Conservation (phyloP, 768 basidiomycete genomes). For the Clavaria fumosa region DNA sequence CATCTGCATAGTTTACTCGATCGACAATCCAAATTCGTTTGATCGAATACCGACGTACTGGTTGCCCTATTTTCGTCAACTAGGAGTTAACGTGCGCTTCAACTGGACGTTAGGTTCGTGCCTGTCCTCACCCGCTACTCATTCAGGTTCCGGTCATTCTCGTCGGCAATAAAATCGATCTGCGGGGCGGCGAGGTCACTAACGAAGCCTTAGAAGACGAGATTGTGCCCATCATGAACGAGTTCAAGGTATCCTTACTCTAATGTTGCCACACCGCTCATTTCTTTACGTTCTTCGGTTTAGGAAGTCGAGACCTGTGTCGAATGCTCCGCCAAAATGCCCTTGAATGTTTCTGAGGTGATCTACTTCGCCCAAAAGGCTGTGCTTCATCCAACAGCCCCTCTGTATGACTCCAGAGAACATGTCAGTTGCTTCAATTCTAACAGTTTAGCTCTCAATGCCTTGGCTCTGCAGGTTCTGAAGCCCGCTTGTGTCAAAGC, state of each 20-base stretch:
- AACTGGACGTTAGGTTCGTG: neutral
- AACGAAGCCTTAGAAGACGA: constrained; percentile 91
- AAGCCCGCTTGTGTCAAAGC: constrained; percentile 88
- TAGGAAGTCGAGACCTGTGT: constrained; percentile 98
- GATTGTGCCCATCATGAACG: constrained; percentile 93
- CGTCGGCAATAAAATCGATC: constrained; percentile 96
- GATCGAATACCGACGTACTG: constrained; percentile 97
- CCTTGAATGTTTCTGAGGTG: constrained; percentile 89
- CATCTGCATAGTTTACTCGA: constrained; percentile 93
- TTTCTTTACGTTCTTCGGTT: constrained; percentile 4
- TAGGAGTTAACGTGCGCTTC: constrained; percentile 78
- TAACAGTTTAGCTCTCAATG: constrained; percentile 5
- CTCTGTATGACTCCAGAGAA: constrained; percentile 90
- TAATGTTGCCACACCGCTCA: neutral
- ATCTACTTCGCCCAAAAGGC: constrained; percentile 99
- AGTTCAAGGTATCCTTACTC: constrained; percentile 68
- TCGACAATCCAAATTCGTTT: constrained; percentile 93
- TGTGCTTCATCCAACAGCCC: constrained; percentile 91
- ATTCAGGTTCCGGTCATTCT: constrained; percentile 85
- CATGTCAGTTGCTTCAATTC: constrained; percentile 40
- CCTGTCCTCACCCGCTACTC: constrained; percentile 7
- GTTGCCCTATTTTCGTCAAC: constrained; percentile 87
- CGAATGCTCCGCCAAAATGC: constrained; percentile 86
- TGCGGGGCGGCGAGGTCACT: constrained; percentile 84
- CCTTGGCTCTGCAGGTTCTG: constrained; percentile 40